Conservation (phyloP, 1,284 basidiomycete species). For the Leccinum laetum region DNA sequence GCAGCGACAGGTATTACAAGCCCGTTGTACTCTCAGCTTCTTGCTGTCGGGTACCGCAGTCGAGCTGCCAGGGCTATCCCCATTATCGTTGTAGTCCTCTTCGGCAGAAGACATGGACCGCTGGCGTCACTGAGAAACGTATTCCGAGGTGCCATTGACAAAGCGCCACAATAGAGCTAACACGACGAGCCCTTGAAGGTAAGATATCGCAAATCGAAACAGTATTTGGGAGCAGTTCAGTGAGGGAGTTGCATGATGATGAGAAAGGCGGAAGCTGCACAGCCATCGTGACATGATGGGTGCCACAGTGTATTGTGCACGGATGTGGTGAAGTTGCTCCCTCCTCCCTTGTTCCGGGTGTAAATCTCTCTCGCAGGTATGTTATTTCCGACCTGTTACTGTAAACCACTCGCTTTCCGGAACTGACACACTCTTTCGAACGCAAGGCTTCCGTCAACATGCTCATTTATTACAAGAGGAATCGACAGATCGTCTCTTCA, state of each 20-base stretch:
- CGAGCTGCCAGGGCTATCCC: not conserved
- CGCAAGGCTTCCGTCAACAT: slow-evolving; percentile 57
- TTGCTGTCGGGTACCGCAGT: slow-evolving; percentile 37
- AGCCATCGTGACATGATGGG: not conserved
- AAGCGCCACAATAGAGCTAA: not conserved
- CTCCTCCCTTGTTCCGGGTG: too few species aligned
- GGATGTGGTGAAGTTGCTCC: too few species aligned
- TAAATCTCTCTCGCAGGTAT: too few species aligned
- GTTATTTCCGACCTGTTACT: too few species aligned
- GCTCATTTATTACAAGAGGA: slow-evolving; percentile 79
- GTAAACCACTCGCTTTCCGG: too few species aligned
- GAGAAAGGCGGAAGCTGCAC: not conserved
- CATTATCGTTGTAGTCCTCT: slow-evolving; percentile 44
- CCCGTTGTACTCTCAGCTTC: slow-evolving; percentile 70
- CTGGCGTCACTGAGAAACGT: not conserved
- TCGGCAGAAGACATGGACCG: slow-evolving; percentile 28
- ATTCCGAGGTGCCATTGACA: not conserved
- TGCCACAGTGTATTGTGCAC: too few species aligned
- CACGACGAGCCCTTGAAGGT: not conserved
- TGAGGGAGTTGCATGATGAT: not conserved
- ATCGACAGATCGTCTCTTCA: slow-evolving; percentile 91
- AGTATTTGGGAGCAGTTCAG: not conserved
- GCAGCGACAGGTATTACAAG: slow-evolving; percentile 73
- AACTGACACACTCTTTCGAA: too few species aligned
- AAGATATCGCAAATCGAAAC: not conserved